phyloP scores from a whole-genome alignment of 2,329 filamentous ascomycete genomes.

The Sclerotinia nivalis region DNA sequence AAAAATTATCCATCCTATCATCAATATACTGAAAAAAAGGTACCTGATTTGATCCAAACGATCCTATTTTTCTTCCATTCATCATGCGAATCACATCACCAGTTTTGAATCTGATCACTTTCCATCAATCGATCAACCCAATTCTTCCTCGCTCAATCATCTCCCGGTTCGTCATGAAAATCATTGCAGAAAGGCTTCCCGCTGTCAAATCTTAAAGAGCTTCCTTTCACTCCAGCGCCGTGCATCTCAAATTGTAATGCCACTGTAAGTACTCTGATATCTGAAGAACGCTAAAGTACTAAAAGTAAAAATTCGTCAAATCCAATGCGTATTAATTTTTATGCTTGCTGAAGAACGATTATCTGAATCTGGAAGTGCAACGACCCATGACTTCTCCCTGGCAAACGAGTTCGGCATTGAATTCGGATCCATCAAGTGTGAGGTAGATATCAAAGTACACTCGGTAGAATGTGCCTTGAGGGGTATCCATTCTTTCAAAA shows the following conservation, averaged over 20 bases:
- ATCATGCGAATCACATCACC: constrained; percentile 1
- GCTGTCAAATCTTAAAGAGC: constrained; percentile 4
- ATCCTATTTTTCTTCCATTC: constrained; percentile 2
- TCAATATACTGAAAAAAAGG: constrained; percentile 5
- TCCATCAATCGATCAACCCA: background rate
- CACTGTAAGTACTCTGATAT: constrained; percentile 23
- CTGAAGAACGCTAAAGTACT: constrained; percentile 19
- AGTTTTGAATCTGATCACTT: background rate
- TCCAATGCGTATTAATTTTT: constrained; percentile 26
- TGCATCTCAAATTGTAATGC: constrained; percentile 19
- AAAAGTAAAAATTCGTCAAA: constrained; percentile 34
- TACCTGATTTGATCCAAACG: background rate
- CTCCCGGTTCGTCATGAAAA: constrained; percentile 10
- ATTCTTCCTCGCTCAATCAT: background rate
- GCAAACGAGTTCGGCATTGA: constrained; percentile 97
- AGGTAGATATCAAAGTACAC: constrained; percentile 81
- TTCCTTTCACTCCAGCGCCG: constrained; percentile 18
- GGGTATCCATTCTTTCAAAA: constrained; percentile 98
- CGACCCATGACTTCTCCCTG: constrained; percentile 99
- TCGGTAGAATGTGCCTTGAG: constrained; percentile 93
- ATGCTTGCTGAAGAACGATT: constrained; percentile 23
- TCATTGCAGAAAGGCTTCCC: constrained; percentile 11
- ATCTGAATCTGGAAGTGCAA: constrained; percentile 86
- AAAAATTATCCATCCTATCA: constrained; percentile 9
- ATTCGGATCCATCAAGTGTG: constrained; percentile 94